Conservation (phyloP, 345 rosid species). For the Murraya koenigii region DNA sequence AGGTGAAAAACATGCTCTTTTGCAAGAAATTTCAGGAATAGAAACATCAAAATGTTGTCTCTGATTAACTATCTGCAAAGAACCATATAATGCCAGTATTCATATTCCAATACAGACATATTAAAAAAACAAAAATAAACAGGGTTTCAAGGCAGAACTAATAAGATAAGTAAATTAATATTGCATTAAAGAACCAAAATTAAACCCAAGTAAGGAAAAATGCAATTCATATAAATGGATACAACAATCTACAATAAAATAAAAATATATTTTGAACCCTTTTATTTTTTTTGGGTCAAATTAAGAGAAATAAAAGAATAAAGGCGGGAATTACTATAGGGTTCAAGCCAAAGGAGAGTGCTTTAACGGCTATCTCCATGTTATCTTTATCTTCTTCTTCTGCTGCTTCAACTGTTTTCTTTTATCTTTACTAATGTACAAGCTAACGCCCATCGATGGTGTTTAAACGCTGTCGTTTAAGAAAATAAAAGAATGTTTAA, state of each 20-base stretch:
- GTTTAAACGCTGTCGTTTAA: background rate
- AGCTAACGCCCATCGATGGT: too few relatives aligned
- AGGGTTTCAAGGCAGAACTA: background rate
- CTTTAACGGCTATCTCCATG: slow-evolving; percentile 36
- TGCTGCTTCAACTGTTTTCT: background rate
- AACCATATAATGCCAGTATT: background rate
- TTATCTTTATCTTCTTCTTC: slow-evolving; percentile 1
- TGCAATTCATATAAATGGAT: background rate
- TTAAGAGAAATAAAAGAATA: background rate
- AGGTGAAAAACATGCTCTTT: slow-evolving; percentile 28
- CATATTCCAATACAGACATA: background rate
- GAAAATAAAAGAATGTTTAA: background rate
- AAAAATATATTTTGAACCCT: background rate
- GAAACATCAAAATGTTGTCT: slow-evolving; percentile 22
- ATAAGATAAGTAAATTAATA: background rate
- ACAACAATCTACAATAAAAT: background rate
- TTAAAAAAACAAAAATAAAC: too few relatives aligned
- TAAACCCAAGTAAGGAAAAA: background rate
- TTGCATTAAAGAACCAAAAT: background rate
- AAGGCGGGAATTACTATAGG: slow-evolving; percentile 19
- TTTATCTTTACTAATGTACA: too few relatives aligned
- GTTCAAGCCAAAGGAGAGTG: slow-evolving; percentile 28
- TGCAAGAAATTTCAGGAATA: slow-evolving; percentile 25
- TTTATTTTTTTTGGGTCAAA: background rate
- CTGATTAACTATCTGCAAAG: slow-evolving; percentile 37